Percentiles rank a stretch among this genome's conserved stretches.
Evolutionary conservation across 1,139 yeast genomes (phyloP).

Genomic region (Taiozyma sp.): DNA sequence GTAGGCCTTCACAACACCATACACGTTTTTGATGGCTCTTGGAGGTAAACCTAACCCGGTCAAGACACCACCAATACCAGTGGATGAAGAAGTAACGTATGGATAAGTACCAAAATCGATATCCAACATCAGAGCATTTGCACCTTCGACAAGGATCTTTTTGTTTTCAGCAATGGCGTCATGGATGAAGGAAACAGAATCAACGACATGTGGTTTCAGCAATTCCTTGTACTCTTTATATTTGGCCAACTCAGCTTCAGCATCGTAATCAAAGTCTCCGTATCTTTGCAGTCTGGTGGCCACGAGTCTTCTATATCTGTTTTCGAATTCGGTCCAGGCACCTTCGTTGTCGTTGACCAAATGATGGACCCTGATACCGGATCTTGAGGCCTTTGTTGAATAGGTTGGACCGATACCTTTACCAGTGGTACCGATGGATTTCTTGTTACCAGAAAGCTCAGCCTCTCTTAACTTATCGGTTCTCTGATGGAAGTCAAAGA

Average conservation of each 20-base stretch:
- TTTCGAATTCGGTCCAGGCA: conserved; percentile 90
- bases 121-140: conserved; percentile 97
- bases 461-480: conserved; percentile 94
- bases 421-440: conserved; percentile 97
- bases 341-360: conserved; percentile 84
- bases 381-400: conserved; percentile 94
- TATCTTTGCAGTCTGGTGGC: conserved; percentile 83
- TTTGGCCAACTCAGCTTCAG: conserved; percentile 71
- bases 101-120: conserved; percentile 98
- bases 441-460: conserved; percentile 79
- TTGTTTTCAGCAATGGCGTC: conserved; percentile 72
- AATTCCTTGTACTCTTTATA: conserved; percentile 72
- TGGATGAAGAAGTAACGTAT: conserved; percentile 90
- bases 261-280: conserved; percentile 88
- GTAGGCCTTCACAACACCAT: conserved; percentile 97
- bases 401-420: conserved; percentile 99
- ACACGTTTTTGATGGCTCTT: conserved; percentile 65
- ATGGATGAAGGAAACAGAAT: conserved; percentile 88
- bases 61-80: conserved; percentile 97
- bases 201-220: conserved; percentile 89
- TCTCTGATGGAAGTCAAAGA: conserved; percentile 96
- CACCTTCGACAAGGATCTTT: conserved; percentile 94
- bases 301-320: conserved; percentile 70
- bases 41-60: conserved; percentile 98
- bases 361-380: conserved; percentile 96